Conservation (phyloP, 2,329 filamentous ascomycete genomes). For the Madurella fahalii region DNA sequence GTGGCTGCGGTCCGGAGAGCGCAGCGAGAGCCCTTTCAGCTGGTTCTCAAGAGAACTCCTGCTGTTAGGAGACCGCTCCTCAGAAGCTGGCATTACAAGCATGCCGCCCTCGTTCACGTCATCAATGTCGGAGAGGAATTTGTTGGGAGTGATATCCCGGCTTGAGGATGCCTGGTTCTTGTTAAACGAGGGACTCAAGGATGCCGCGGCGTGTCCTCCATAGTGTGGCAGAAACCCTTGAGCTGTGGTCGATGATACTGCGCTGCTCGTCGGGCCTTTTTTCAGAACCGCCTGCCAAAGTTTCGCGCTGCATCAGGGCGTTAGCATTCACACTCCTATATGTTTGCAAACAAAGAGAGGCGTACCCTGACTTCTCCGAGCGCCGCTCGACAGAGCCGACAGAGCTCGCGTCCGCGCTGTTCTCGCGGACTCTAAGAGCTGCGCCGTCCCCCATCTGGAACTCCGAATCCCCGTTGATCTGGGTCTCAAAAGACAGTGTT, state of each 20-base stretch:
- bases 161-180: slow-evolving; percentile 20
- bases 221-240: slow-evolving; percentile 53
- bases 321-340: slow-evolving; percentile 12
- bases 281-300: slow-evolving; percentile 50
- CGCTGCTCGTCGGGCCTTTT: slow-evolving; percentile 48
- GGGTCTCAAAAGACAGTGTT: slow-evolving; percentile 24
- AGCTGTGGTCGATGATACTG: slow-evolving; percentile 51
- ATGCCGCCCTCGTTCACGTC: slow-evolving; percentile 25
- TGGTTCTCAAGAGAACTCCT: slow-evolving; percentile 31
- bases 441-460: slow-evolving; percentile 9
- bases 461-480: slow-evolving; percentile 21
- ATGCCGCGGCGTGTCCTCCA: slow-evolving; percentile 47
- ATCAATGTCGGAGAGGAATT: slow-evolving; percentile 27
- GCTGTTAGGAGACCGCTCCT: slow-evolving; percentile 39
- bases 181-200: slow-evolving; percentile 27
- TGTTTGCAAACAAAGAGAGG: background rate
- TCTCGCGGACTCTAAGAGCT: slow-evolving; percentile 15
- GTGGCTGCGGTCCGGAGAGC: slow-evolving; percentile 15
- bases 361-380: slow-evolving; percentile 31
- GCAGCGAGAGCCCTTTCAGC: slow-evolving; percentile 19
- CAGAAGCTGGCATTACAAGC: slow-evolving; percentile 23
- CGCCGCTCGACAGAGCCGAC: slow-evolving; percentile 21
- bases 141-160: slow-evolving; percentile 20
- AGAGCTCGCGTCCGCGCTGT: slow-evolving; percentile 15
- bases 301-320: slow-evolving; percentile 31